These are phyloP conservation scores for Cryptococcus jaspeensis DNA, from an alignment of 1,284 basidiomycete genomes.

Conservation along the genomic window DNA sequence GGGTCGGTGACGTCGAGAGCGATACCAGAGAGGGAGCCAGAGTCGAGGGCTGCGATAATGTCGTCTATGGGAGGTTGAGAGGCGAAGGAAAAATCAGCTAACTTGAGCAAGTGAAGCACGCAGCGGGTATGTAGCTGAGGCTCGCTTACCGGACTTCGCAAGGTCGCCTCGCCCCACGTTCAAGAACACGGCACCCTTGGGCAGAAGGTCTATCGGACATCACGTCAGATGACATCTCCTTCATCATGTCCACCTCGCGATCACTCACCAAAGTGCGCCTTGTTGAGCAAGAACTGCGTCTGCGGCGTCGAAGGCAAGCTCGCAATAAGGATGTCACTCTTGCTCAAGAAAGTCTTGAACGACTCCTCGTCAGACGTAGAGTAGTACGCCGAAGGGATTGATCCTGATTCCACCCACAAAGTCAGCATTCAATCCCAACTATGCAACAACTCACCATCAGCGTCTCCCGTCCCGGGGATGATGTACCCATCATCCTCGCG, in stretches of 20 bases:
- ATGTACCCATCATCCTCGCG: slow-evolving; percentile 27
- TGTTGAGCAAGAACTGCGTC: slow-evolving; percentile 33
- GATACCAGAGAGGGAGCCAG: slow-evolving; percentile 31
- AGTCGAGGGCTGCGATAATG: slow-evolving; percentile 28
- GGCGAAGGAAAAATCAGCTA: too few species aligned
- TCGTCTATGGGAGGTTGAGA: slow-evolving; percentile 13
- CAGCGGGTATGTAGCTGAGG: slow-evolving; percentile 17
- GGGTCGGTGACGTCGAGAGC: slow-evolving; percentile 44
- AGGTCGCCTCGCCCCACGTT: slow-evolving; percentile 50
- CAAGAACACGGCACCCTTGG: slow-evolving; percentile 40
- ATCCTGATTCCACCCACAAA: slow-evolving; percentile 21
- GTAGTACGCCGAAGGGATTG: slow-evolving; percentile 40
- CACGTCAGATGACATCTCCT: background rate
- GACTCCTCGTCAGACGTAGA: slow-evolving; percentile 30
- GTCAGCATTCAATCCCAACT: background rate
- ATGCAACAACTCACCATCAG: slow-evolving; percentile 25
- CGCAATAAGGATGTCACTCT: slow-evolving; percentile 40
- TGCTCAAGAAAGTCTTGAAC: slow-evolving; percentile 35
- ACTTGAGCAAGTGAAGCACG: too few species aligned
- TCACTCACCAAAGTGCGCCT: slow-evolving; percentile 30
- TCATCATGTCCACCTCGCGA: too few species aligned
- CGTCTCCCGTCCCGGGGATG: slow-evolving; percentile 44
- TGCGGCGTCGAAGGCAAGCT: slow-evolving; percentile 42
- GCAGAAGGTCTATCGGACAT: slow-evolving; percentile 19
- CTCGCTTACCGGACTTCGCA: slow-evolving; percentile 27